Conservation (phyloP, 371 early-diverging fungal genomes). For the Nematocida minor region DNA sequence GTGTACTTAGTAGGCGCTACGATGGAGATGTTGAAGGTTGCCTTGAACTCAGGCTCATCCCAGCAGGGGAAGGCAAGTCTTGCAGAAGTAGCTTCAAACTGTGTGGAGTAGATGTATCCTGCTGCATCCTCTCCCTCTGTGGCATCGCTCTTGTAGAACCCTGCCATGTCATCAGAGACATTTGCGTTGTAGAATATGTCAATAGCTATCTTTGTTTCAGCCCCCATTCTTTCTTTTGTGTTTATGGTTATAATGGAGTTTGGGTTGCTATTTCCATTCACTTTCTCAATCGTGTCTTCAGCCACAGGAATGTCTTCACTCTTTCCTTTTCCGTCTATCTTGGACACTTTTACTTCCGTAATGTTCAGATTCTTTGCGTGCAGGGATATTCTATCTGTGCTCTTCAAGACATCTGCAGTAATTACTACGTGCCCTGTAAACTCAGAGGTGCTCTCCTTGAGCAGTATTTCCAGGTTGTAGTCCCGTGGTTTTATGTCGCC, state of each 20-base stretch:
- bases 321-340: background rate
- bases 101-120: slow-evolving; percentile 67
- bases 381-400: slow-evolving; percentile 1
- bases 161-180: slow-evolving; percentile 46
- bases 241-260: slow-evolving; percentile 5
- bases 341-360: background rate
- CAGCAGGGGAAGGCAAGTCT: slow-evolving; percentile 81
- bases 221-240: background rate
- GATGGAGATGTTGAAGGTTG: slow-evolving; percentile 76
- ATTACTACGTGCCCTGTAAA: slow-evolving; percentile 7
- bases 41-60: slow-evolving; percentile 78
- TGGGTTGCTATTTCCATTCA: background rate
- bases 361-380: slow-evolving; percentile 7
- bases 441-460: slow-evolving; percentile 1
- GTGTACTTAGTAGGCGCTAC: slow-evolving; percentile 69
- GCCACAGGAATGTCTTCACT: background rate
- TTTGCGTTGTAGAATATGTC: slow-evolving; percentile 41
- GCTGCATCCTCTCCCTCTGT: background rate
- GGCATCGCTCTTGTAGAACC: slow-evolving; percentile 59
- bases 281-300: background rate
- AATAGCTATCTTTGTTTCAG: background rate
- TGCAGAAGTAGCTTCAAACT: slow-evolving; percentile 83
- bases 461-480: slow-evolving; percentile 7
- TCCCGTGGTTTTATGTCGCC: slow-evolving; percentile 3
- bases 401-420: background rate